phyloP scores from a whole-genome alignment of 2,329 filamentous ascomycete species.

The Alternaria rosae region DNA sequence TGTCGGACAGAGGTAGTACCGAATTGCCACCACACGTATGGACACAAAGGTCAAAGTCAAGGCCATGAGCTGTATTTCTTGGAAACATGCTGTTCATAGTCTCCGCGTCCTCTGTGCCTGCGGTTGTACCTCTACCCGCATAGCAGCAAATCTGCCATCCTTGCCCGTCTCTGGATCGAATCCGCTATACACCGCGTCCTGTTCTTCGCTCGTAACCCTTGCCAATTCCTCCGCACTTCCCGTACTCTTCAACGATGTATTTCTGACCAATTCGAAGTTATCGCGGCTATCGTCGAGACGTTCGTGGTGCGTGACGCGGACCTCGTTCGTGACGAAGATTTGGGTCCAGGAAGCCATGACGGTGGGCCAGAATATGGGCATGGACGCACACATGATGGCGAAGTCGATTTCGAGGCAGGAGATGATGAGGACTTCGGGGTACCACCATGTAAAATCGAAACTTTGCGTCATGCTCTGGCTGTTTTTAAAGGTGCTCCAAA shows the following conservation, averaged over 20 bases:
- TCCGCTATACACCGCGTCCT: slow-evolving; percentile 14
- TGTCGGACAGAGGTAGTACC: neutral
- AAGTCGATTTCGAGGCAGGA: slow-evolving; percentile 45
- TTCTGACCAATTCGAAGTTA: slow-evolving; percentile 30
- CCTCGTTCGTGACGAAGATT: slow-evolving; percentile 47
- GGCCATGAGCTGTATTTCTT: neutral
- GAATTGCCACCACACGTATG: neutral
- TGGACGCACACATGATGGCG: slow-evolving; percentile 47
- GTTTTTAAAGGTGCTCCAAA: slow-evolving; percentile 37
- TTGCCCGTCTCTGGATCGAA: slow-evolving; percentile 18
- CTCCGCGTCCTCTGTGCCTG: slow-evolving; percentile 2
- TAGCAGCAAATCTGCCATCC: slow-evolving; percentile 1
- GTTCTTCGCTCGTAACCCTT: slow-evolving; percentile 13
- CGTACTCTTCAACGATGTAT: slow-evolving; percentile 28
- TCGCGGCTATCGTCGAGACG: slow-evolving; percentile 17
- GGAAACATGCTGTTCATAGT: neutral
- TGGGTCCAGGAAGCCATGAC: slow-evolving; percentile 36
- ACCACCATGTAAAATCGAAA: slow-evolving; percentile 46
- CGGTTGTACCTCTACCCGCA: slow-evolving; percentile 16
- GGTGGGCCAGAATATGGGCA: slow-evolving; percentile 49
- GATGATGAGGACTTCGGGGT: slow-evolving; percentile 38
- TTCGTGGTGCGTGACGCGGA: slow-evolving; percentile 37
- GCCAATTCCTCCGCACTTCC: slow-evolving; percentile 33
- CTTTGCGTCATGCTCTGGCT: slow-evolving; percentile 11
- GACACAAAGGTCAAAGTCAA: neutral